Conservation (phyloP, 176 grass and related monocot genomes). For the Eleusine indica region DNA sequence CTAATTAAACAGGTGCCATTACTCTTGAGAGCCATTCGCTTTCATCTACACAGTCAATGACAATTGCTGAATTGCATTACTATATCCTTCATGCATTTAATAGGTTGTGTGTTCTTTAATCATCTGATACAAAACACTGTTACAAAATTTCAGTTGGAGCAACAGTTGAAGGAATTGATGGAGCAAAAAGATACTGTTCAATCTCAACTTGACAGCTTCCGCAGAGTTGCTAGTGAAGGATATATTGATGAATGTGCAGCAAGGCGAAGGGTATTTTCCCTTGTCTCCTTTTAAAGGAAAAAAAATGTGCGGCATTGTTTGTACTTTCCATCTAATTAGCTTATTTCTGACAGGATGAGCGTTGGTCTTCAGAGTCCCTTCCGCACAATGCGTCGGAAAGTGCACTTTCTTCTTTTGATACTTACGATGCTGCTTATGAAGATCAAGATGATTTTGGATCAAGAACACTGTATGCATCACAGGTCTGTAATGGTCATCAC, state of each 20-base stretch:
- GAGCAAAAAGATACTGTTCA: slow-evolving; percentile 73
- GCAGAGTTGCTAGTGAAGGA: slow-evolving; percentile 52
- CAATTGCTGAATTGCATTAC: neutral
- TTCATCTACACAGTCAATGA: neutral
- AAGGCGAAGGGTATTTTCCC: slow-evolving; percentile 59
- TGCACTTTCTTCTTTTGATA: slow-evolving; percentile 63
- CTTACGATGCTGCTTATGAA: slow-evolving; percentile 52
- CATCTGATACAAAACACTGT: slow-evolving; percentile 3
- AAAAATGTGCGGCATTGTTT: neutral
- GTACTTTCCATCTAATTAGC: slow-evolving; percentile 9
- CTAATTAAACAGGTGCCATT: slow-evolving; percentile 71
- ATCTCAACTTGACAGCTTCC: slow-evolving; percentile 76
- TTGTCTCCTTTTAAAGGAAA: neutral
- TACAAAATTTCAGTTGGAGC: slow-evolving; percentile 62
- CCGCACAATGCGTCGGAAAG: slow-evolving; percentile 57
- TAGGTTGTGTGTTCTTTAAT: neutral
- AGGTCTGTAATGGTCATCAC: neutral
- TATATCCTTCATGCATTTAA: neutral
- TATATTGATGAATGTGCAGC: slow-evolving; percentile 34
- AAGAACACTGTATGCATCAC: neutral
- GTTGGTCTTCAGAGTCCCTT: slow-evolving; percentile 52
- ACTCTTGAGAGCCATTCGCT: neutral
- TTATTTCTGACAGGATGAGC: slow-evolving; percentile 48
- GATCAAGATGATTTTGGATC: slow-evolving; percentile 25
- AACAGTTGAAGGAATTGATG: slow-evolving; percentile 75